Base-by-base conservation (phyloP, 176 grass and related monocot genomes). In the Carex myosuroides region DNA sequence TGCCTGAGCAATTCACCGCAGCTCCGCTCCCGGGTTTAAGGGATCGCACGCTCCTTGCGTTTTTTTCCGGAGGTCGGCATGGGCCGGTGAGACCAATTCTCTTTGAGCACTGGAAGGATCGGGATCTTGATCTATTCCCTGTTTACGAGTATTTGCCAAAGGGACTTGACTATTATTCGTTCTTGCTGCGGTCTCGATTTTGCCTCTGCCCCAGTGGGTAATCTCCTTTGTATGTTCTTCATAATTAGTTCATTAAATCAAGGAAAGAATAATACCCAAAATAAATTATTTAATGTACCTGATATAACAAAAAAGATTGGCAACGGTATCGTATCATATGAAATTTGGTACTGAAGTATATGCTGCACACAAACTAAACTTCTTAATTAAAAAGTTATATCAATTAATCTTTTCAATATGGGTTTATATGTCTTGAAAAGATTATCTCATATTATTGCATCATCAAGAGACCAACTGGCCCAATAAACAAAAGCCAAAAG, bases 191-290 rank as follows among this genome's bases (percentile, higher is more conserved):
- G 0, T 86, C 91, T 24, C 88, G 91, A 14, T 94, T 97, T 86
- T 97, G 94, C 83, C 83, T 94, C 44, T 97, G 91, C 88, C 94
- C 91, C 4, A 97, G 94, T 72, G 86, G 91, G 64, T 79, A 76
- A 30, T 29, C 48, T 26, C 44, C 22, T 76, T 37, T 53, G 4
- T 22, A 6, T 53, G 0, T 13, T 75, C 42, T 21, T 75, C 2
- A 50, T 39, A 39, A 39, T 24, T 75, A 13, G 13, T 55, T 76
- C 1, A 11, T 55, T 46, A 22, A 21, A 12, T 46, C 5, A 3
- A 75, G 44, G 11, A 61, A 30, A 71, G 0, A 18, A 72, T 76
- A 55, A 11, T 50, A 50, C 46, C 9, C 18, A 6, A 12, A 5
- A 55, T 8, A 29, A 4, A 17, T 52, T 50, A 30, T 48, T 7